Evolutionary conservation across 2,329 filamentous ascomycete species (phyloP).

Genomic region (Trichoderma lentiforme): DNA sequence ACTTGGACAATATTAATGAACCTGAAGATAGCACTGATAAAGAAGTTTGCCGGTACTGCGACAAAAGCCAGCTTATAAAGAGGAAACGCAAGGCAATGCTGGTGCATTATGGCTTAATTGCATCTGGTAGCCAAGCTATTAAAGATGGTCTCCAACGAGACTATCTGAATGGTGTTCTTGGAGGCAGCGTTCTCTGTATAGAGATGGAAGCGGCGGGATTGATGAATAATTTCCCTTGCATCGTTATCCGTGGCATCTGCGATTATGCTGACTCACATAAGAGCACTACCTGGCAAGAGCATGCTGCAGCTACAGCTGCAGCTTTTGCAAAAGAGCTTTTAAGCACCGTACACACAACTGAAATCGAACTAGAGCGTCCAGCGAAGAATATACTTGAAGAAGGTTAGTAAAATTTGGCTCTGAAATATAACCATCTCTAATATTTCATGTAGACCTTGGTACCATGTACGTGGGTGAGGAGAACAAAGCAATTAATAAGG

Average conservation of each 20-base stretch:
- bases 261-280: not conserved
- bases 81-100: no score
- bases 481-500: no score
- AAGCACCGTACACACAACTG: fast-evolving
- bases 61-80: no score
- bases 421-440: not conserved
- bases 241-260: not conserved
- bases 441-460: no score
- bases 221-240: not conserved
- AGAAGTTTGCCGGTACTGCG: no score
- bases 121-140: no score
- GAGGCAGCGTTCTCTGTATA: not conserved
- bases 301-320: not conserved
- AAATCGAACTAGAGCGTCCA: not conserved
- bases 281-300: not conserved
- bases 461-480: no score
- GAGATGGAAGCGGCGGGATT: not conserved
- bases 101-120: no score
- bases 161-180: no score
- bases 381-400: not conserved
- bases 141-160: no score
- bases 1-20: no score
- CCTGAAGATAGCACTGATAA: no score
- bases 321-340: not conserved
- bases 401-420: not conserved